These are phyloP conservation scores for Septoria linicola DNA, from an alignment of 2,329 filamentous ascomycete species.

Conservation along the genomic window DNA sequence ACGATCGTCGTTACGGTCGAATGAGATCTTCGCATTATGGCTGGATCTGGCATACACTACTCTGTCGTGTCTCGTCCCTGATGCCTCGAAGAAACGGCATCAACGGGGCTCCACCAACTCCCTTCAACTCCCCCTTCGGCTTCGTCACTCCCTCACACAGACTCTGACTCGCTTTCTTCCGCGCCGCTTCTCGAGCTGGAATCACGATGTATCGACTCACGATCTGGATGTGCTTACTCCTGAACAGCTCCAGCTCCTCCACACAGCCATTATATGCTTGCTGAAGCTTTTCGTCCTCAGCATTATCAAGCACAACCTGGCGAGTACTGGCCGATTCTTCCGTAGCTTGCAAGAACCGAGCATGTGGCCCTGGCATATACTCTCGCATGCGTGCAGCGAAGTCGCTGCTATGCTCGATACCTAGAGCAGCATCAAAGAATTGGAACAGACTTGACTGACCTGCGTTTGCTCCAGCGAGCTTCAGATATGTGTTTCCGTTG, in stretches of 20 bases:
- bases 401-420: no score
- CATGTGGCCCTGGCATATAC: no score
- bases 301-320: background rate
- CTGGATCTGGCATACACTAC: background rate
- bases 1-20: no score
- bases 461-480: no score
- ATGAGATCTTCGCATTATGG: no score
- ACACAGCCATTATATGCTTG: background rate
- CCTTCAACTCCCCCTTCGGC: background rate
- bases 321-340: background rate
- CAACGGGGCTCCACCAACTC: conserved; percentile 2
- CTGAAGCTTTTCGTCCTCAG: background rate
- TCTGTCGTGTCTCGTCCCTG: conserved; percentile 1
- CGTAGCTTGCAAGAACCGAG: no score
- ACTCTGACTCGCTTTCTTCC: background rate
- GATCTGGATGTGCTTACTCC: background rate
- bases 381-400: no score
- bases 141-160: background rate
- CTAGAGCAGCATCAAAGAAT: no score
- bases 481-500: no score
- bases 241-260: background rate
- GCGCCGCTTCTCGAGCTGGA: conserved; percentile 1
- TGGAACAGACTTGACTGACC: no score
- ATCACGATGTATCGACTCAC: conserved; percentile 2
- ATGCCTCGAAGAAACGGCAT: conserved; percentile 4